These are phyloP conservation scores for Borovskyia barvae DNA, from an alignment of 208 protist species.

Conservation along the genomic window DNA sequence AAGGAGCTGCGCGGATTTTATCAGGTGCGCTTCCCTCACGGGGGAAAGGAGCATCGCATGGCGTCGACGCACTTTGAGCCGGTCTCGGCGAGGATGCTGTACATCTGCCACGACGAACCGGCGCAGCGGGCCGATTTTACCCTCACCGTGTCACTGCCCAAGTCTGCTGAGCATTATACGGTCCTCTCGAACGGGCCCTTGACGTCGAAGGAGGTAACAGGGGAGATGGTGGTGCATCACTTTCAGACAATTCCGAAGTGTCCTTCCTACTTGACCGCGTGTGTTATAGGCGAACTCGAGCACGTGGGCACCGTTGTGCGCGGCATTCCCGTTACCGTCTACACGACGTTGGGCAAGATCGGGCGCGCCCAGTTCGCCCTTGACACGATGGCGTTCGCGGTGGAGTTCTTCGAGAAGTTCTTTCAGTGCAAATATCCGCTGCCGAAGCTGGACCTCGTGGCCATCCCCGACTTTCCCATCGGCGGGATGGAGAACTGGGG, in stretches of 20 bases:
- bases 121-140: slow-evolving; percentile 95
- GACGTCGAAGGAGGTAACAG: slow-evolving; percentile 31
- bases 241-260: slow-evolving; percentile 91
- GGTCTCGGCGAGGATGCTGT: slow-evolving; percentile 92
- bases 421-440: slow-evolving; percentile 93
- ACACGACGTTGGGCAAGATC: slow-evolving; percentile 69
- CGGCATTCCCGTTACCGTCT: slow-evolving; percentile 73
- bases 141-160: slow-evolving; percentile 82
- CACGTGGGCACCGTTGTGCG: slow-evolving; percentile 53
- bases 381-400: slow-evolving; percentile 59
- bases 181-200: slow-evolving; percentile 80
- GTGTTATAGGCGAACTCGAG: slow-evolving; percentile 94
- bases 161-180: slow-evolving; percentile 56
- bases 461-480: slow-evolving; percentile 94
- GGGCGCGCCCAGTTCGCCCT: slow-evolving; percentile 77
- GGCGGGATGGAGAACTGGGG: slow-evolving; percentile 98
- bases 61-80: slow-evolving; percentile 97
- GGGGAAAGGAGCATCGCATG: slow-evolving; percentile 83
- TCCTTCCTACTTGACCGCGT: slow-evolving; percentile 96
- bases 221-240: slow-evolving; percentile 33
- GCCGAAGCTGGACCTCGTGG: slow-evolving; percentile 97
- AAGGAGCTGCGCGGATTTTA: slow-evolving; percentile 93
- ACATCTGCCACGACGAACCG: slow-evolving; percentile 97
- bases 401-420: slow-evolving; percentile 87
- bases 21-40: slow-evolving; percentile 63